A percentile compares a stretch with the other conserved stretches of the same genome.
These are phyloP conservation scores for Cardamine occulta DNA, from an alignment of 345 rosid species.

Conservation along the genomic window DNA sequence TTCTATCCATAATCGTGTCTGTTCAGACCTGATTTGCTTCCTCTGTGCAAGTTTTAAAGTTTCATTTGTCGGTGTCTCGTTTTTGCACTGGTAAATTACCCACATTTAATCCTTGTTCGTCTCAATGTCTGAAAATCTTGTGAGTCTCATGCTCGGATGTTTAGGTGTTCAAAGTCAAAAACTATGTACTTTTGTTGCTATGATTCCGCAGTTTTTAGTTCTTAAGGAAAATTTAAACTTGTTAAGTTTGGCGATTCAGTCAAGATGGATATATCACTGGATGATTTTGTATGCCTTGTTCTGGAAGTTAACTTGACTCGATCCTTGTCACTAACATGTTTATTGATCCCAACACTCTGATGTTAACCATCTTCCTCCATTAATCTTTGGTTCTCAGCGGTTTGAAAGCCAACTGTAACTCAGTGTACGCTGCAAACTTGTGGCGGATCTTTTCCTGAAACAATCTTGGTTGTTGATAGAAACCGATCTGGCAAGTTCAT, in stretches of 20 bases:
- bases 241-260: background rate
- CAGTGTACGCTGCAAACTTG: background rate
- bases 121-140: no score
- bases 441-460: constrained; percentile 15
- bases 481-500: constrained; percentile 20
- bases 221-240: background rate
- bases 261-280: constrained; percentile 6
- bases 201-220: background rate
- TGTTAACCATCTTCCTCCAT: constrained; percentile 6
- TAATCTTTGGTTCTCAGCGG: constrained; percentile 22
- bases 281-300: constrained; percentile 30
- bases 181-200: constrained; percentile 6
- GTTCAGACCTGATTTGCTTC: constrained; percentile 9
- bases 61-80: constrained; percentile 19
- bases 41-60: constrained; percentile 10
- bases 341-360: background rate
- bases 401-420: constrained; percentile 11
- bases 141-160: background rate
- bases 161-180: background rate
- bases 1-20: background rate
- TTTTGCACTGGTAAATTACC: background rate
- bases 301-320: constrained; percentile 17
- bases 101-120: background rate
- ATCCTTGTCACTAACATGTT: background rate
- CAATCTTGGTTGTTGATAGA: constrained; percentile 30